Evolutionary conservation across 768 basidiomycete species (phyloP).

Genomic region (Lentinula sp.): DNA sequence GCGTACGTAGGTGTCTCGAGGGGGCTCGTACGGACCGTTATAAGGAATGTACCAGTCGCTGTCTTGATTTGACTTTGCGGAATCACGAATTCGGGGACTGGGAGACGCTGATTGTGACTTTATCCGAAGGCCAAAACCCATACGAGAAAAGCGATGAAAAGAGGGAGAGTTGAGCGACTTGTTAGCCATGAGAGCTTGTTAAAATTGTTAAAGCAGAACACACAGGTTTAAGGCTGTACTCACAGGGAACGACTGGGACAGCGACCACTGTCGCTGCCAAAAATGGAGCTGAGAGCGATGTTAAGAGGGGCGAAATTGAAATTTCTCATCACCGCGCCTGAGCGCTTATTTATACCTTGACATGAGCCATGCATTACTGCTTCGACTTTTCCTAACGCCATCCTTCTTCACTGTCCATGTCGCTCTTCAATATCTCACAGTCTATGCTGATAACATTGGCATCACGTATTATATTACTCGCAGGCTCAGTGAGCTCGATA

Average conservation of each 20-base stretch:
- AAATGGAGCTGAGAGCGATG: background rate
- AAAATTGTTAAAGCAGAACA: background rate
- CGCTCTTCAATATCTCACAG: constrained; percentile 79
- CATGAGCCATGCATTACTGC: constrained; percentile 65
- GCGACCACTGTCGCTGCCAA: background rate
- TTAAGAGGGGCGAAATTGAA: background rate
- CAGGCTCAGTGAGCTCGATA: constrained; percentile 62
- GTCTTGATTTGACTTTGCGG: constrained; percentile 13
- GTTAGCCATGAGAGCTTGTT: background rate
- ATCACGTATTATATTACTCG: constrained; percentile 87
- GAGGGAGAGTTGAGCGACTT: background rate
- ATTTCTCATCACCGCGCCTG: background rate
- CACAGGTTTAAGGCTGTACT: background rate
- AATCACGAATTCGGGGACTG: background rate
- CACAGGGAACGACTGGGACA: background rate
- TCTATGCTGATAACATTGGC: constrained; percentile 83
- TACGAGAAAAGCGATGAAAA: background rate
- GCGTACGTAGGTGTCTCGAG: constrained; percentile 19
- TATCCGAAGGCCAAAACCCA: background rate
- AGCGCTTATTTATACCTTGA: background rate
- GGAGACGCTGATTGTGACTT: constrained; percentile 6
- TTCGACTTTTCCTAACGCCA: constrained; percentile 88
- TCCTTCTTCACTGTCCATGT: constrained; percentile 93
- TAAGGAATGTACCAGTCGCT: constrained; percentile 63
- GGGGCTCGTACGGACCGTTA: constrained; percentile 55